phyloP scores from a whole-genome alignment of 495 filamentous ascomycete species.

The Cercophora newfieldiana region DNA sequence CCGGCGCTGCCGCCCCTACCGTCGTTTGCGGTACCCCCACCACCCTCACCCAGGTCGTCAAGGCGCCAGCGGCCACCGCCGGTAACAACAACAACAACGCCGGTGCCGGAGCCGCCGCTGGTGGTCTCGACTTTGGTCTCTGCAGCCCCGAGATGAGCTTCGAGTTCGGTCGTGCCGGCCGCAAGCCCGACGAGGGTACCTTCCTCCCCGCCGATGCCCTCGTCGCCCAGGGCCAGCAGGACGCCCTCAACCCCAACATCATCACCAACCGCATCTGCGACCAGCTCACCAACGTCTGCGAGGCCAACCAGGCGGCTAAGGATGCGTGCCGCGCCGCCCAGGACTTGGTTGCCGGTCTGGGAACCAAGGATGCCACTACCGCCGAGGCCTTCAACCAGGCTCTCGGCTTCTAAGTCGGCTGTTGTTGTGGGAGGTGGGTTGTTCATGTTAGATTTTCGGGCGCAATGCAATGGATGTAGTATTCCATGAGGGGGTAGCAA shows the following conservation, averaged over 20 bases:
- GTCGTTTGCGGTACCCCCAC: conserved; percentile 10
- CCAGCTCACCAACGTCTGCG: conserved; percentile 59
- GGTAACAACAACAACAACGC: conserved; percentile 10
- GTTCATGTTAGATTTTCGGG: too few species aligned
- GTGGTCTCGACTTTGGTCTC: conserved; percentile 49
- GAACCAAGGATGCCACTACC: conserved; percentile 42
- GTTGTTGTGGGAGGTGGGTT: not conserved
- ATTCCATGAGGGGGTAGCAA: not conserved
- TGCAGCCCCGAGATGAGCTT: conserved; percentile 58
- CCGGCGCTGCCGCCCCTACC: not conserved
- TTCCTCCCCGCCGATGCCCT: conserved; percentile 54
- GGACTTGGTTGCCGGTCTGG: conserved; percentile 40
- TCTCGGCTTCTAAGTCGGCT: conserved; percentile 38
- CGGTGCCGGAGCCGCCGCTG: conserved; percentile 21
- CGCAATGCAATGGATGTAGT: not conserved
- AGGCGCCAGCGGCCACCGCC: conserved; percentile 6
- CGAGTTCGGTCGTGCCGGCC: conserved; percentile 47
- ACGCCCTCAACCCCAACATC: conserved; percentile 61
- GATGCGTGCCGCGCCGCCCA: conserved; percentile 46
- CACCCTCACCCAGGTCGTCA: conserved; percentile 16
- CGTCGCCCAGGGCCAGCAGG: conserved; percentile 50
- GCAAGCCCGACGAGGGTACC: conserved; percentile 50
- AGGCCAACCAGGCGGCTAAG: conserved; percentile 55
- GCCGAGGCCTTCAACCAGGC: conserved; percentile 46
- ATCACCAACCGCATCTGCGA: conserved; percentile 67